Conservation (phyloP, 768 basidiomycete species). For the Pulveroboletus sp. region DNA sequence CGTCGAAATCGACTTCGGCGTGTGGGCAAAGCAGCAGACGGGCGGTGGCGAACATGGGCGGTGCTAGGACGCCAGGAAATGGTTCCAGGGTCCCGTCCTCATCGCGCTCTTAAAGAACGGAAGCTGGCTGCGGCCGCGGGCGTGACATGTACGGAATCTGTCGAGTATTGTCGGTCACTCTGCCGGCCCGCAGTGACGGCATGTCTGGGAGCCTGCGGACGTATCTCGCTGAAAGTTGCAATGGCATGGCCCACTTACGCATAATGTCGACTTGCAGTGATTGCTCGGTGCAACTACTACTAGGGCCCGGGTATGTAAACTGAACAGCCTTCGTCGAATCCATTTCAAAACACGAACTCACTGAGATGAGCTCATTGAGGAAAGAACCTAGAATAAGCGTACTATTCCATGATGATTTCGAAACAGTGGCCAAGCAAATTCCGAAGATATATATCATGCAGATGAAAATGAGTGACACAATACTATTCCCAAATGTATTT, state of each 20-base stretch:
- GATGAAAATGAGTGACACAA: too few relatives aligned
- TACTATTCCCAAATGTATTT: too few relatives aligned
- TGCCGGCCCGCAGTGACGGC: constrained; percentile 8
- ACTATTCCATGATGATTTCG: too few relatives aligned
- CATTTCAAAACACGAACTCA: too few relatives aligned
- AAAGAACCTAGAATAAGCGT: too few relatives aligned
- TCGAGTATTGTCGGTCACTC: background rate
- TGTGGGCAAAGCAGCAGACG: constrained; percentile 34
- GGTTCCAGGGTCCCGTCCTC: too few relatives aligned
- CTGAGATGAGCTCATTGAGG: too few relatives aligned
- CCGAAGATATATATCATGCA: too few relatives aligned
- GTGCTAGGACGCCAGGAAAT: background rate
- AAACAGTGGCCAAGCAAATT: too few relatives aligned
- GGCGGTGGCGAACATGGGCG: constrained; percentile 29
- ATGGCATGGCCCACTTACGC: background rate
- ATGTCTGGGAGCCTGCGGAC: background rate
- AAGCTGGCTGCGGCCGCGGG: constrained; percentile 21
- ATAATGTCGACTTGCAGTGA: background rate
- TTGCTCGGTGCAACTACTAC: background rate
- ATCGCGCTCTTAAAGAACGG: background rate
- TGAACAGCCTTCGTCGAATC: too few relatives aligned
- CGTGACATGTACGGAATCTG: background rate
- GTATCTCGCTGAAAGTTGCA: background rate
- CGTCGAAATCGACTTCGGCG: constrained; percentile 30
- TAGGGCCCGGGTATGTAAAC: too few relatives aligned